Base-by-base conservation (phyloP, 768 basidiomycete species). In the Boletus eberwhitei region DNA sequence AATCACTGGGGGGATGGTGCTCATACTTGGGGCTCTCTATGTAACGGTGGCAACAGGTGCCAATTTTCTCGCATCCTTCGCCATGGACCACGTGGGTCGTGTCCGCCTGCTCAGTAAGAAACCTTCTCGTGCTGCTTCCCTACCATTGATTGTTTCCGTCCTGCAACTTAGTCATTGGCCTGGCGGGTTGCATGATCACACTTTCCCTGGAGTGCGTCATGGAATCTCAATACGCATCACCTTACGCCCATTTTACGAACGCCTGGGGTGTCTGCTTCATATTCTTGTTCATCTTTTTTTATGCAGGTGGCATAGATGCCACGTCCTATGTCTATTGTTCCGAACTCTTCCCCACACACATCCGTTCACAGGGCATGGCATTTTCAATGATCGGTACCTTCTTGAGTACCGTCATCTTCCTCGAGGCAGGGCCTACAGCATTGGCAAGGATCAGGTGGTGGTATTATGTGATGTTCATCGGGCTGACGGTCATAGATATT, bases 321-420 rank as follows among this genome's bases (percentile, higher is more conserved):
- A 53, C 38, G 19, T 52, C 50, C 32, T 41, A 41, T 21, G 39
- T 54, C 16, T 35, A 54, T 41, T 35, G 26, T 34, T 54, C 53
- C 17, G 50, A 53, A 19, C 53, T 53, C 24, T 54, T 54, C 31
- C 34, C 40, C 6, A 36, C 29, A 19, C 40, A 43, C 29, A 31
- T 42, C 5, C 52, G 31, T 34, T 49, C 48, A 19, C 22, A 48
- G 13, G 13, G 44, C 44, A 51, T 48, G 43, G 46, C 47, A n/a
- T 49, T 52, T 34, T 52, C 47, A 1, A 51, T 34, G 50, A 47
- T 40, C n/a, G 37, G 48, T 41, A 49, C 48, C 22, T 48, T 48
- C 4, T 48, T 48, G 22, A 36, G 47, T 13, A 48, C 35, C 4
- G 47, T 48, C 11, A 35, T 48, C 7, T 48, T 48, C 48, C 36